Conservation (phyloP, 2,329 filamentous ascomycete species). For the Waltergamsia citrina region DNA sequence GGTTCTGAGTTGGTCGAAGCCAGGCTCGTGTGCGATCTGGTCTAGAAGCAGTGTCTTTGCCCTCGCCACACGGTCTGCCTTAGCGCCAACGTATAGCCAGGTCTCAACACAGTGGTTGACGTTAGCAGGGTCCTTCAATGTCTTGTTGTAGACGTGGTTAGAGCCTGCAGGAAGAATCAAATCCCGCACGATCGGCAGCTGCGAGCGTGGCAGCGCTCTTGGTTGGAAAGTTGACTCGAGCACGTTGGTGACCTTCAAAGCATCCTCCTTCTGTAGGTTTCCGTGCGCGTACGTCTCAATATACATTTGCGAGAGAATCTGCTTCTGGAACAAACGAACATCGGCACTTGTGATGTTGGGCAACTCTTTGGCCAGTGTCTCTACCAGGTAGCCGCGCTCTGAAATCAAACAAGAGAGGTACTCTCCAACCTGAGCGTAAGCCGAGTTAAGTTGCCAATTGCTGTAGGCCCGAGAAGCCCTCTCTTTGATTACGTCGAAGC, state of each 20-base stretch:
- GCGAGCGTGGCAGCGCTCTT: constrained; percentile 59
- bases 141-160: constrained; percentile 76
- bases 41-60: constrained; percentile 75
- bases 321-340: constrained; percentile 67
- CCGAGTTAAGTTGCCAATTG: constrained; percentile 82
- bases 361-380: constrained; percentile 71
- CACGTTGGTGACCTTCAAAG: constrained; percentile 73
- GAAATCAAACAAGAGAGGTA: constrained; percentile 73
- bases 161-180: constrained; percentile 69
- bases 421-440: constrained; percentile 79
- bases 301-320: constrained; percentile 73
- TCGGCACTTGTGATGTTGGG: constrained; percentile 64
- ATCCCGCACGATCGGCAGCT: constrained; percentile 73
- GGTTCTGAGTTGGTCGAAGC: constrained; percentile 88
- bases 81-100: constrained; percentile 60
- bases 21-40: constrained; percentile 87
- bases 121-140: constrained; percentile 76
- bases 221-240: constrained; percentile 72
- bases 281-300: constrained; percentile 85
- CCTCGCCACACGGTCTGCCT: constrained; percentile 57
- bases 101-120: constrained; percentile 83
- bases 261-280: constrained; percentile 91
- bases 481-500: constrained; percentile 89
- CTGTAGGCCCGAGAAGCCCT: constrained; percentile 65
- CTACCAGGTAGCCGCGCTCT: constrained; percentile 69